Base-by-base conservation (phyloP, 2,329 filamentous ascomycete genomes). In the Corinectria fuckeliana region DNA sequence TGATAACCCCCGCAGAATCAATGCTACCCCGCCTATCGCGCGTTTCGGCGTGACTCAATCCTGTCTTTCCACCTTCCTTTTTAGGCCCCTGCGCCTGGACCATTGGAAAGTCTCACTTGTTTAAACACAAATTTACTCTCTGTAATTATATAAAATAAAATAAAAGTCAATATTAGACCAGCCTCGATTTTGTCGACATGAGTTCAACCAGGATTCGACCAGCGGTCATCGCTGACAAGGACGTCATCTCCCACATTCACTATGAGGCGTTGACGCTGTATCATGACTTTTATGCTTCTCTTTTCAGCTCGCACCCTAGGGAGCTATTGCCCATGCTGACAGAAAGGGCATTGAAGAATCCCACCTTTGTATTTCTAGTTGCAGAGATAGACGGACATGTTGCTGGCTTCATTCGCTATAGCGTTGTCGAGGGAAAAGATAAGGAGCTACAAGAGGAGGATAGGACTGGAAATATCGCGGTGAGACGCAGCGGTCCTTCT, bases 371-470 rank as follows among this genome's bases (percentile, higher is more conserved):
- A 8, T 66, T 69, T n/a, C 30, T 54, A n/a, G 66, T 61, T 2
- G 66, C 64, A 1, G 65, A 65, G 30, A 28, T 62, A n/a, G 62
- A 49, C n/a, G 62, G 49, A 28, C 28, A 49, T 13, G 41, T 30
- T 9, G 64, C 62, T 34, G 67, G 67, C 28, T 69, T 69, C 39
- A 42, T 65, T 28, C 58, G 65, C 26, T 69, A 66, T 39, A 58
- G 36, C n/a, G 14, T 54, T 5, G 20, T 57, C 6, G 20, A 44
- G 20, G 42, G 21, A 5, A 41, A 11, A 28, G 13, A 30, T 7
- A 3, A 32, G 13, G n/a, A 48, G 11, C 14, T 8, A n/a, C n/a
- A n/a, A 4, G 18, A 47, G 8, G 23, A 23, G 36, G 18, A 48
- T 25, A 39, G 25, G 3, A 41, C 34, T 10, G 45, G 45, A 3